Evolutionary conservation across 1,139 yeast species (phyloP), one percentile per base, ranked within the genome.

Genomic region (Debaryomyces nepalensis): DNA sequence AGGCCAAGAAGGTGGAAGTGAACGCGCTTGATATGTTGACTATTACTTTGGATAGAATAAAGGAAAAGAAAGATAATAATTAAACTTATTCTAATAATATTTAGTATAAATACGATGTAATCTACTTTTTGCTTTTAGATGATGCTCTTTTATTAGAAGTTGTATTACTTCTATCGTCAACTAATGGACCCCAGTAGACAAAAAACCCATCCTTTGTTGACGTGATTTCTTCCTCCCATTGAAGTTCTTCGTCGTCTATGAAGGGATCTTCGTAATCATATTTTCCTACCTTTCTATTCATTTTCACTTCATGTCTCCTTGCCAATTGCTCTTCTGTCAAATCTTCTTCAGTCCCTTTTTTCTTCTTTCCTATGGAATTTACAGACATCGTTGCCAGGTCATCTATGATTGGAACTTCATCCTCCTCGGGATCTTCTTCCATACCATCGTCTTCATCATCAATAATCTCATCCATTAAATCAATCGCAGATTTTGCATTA

Each of bases 191-290:
- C 73, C 91, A 88, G 61, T 84, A 95, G 0, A 95, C 97, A 56
- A 93, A 95, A 62, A 93, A 95, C 2, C 99, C 99, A 57, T 93
- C 98, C 52, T 87, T 87, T 0, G 97, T 90, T 1, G 95, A 82
- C 2, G 95, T 93, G 7, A 96, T 83, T 53, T 87, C 95, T 60
- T 91, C 97, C 62, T 93, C 98, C 87, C 95, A 87, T 48, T 82
- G 79, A 55, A 90, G 71, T 64, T 93, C 99, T 20, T 87, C 80
- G 62, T 95, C 99, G 66, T 95, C 99, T 47, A 95, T 93, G 58
- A 95, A 95, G 1, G 99, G 99, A 64, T 95, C 99, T 48, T 87
- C 84, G 41, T 81, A 74, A 59, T 95, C 99, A 62, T 95, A 95
- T 58, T 89, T 90, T 6, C 97, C 97, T 38, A 84, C 86, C 62